Conservation (phyloP, 1,139 yeast genomes). For the Candida sanyaensis region DNA sequence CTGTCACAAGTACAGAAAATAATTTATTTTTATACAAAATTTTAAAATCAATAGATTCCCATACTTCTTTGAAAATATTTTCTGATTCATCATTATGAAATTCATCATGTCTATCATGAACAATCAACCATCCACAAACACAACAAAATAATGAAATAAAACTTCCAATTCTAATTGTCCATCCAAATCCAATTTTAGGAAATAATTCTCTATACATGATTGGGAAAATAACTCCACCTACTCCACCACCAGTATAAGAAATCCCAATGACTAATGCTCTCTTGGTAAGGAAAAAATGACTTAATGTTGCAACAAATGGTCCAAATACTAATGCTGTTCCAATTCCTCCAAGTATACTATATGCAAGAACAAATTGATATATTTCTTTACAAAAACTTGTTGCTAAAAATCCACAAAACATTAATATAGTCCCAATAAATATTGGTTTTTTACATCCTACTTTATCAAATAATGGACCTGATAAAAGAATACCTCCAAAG, state of each 20-base stretch:
- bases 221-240: conserved; percentile 32
- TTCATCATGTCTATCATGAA: conserved; percentile 24
- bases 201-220: conserved; percentile 23
- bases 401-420: conserved; percentile 25
- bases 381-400: conserved; percentile 21
- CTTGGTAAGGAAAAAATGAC: conserved; percentile 25
- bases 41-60: conserved; percentile 27
- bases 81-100: conserved; percentile 12
- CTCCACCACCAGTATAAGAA: conserved; percentile 29
- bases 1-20: conserved; percentile 27
- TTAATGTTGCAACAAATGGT: conserved; percentile 23
- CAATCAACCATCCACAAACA: conserved; percentile 17
- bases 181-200: conserved; percentile 28
- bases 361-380: conserved; percentile 29
- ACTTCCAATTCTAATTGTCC: conserved; percentile 29
- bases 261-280: conserved; percentile 28
- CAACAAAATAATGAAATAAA: conserved; percentile 22
- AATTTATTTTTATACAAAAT: conserved; percentile 25
- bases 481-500: conserved; percentile 25
- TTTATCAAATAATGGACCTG: conserved; percentile 34
- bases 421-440: conserved; percentile 17
- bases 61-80: conserved; percentile 15
- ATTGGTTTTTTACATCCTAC: conserved; percentile 24
- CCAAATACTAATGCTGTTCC: conserved; percentile 29
- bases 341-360: conserved; percentile 26